phyloP scores from a whole-genome alignment of 257 asterid genomes.

The Eucommia ulmoides region DNA sequence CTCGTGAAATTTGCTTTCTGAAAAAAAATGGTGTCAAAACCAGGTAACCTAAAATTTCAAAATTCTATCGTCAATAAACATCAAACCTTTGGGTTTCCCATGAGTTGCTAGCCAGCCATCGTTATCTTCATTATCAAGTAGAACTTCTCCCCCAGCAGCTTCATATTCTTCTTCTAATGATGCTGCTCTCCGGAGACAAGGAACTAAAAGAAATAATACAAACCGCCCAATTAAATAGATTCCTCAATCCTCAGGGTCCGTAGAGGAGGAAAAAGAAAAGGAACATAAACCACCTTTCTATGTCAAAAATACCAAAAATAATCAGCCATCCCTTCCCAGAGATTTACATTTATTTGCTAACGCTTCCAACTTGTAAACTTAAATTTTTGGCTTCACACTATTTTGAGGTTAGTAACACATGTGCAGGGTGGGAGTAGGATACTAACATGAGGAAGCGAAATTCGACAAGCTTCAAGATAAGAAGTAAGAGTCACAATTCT shows the following conservation, averaged over 20 bases:
- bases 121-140: constrained; percentile 74
- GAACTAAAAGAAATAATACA: constrained; percentile 57
- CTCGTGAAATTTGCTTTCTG: constrained; percentile 53
- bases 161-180: constrained; percentile 92
- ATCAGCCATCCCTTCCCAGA: not conserved
- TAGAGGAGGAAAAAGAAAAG: not conserved
- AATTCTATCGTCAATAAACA: not conserved
- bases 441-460: too few species aligned
- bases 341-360: too few species aligned
- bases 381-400: too few species aligned
- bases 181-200: constrained; percentile 93
- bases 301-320: not conserved
- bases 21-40: not conserved
- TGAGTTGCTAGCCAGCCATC: constrained; percentile 99
- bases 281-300: not conserved
- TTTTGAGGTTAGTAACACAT: too few species aligned
- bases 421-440: too few species aligned
- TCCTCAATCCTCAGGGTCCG: not conserved
- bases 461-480: too few species aligned
- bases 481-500: too few species aligned
- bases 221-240: constrained; percentile 4
- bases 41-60: not conserved
- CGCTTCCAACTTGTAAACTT: too few species aligned
- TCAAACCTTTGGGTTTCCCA: constrained; percentile 74
- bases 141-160: constrained; percentile 95